Evolutionary conservation across 2,329 filamentous ascomycete genomes (phyloP).

Genomic region (Rasamsonia emersonii): DNA sequence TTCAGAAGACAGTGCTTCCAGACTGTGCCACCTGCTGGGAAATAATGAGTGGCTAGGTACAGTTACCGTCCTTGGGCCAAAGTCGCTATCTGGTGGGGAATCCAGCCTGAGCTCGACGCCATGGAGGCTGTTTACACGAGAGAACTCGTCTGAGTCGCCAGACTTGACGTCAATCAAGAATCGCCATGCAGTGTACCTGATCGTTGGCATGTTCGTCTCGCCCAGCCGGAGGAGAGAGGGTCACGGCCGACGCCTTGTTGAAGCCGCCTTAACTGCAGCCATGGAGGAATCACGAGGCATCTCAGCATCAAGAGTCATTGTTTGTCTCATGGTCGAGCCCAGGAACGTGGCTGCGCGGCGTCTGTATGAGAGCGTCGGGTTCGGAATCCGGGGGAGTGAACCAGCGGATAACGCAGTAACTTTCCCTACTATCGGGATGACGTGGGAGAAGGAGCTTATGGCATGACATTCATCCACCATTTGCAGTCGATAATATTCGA

Average conservation of each 20-base stretch:
- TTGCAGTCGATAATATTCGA: too few species aligned
- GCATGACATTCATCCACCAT: constrained; percentile 1
- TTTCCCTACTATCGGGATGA: constrained; percentile 1
- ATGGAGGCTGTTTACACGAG: constrained; percentile 1
- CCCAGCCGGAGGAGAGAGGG: constrained; percentile 14
- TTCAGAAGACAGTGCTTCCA: too few species aligned
- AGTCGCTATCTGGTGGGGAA: constrained; percentile 6
- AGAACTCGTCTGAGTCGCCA: not conserved
- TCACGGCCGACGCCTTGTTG: constrained; percentile 14
- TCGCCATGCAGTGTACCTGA: constrained; percentile 14
- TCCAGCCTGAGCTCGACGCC: not conserved
- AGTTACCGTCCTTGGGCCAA: constrained; percentile 19
- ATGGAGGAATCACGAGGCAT: constrained; percentile 7
- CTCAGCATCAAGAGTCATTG: constrained; percentile 9
- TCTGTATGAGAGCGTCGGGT: constrained; percentile 17
- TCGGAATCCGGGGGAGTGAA: constrained; percentile 5
- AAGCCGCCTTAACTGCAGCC: constrained; percentile 7
- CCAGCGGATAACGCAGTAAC: not conserved
- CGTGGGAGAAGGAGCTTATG: not conserved
- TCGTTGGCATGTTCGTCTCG: constrained; percentile 20
- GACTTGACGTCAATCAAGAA: constrained; percentile 4
- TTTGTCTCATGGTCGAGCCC: constrained; percentile 13
- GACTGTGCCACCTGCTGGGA: constrained; percentile 4
- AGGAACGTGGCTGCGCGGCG: constrained; percentile 10
- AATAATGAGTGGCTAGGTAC: constrained; percentile 22